A percentile compares a stretch with the other conserved stretches of the same genome.
These are phyloP conservation scores for Nicotiana noctiflora DNA, from an alignment of 257 asterid genomes.

Conservation along the genomic window DNA sequence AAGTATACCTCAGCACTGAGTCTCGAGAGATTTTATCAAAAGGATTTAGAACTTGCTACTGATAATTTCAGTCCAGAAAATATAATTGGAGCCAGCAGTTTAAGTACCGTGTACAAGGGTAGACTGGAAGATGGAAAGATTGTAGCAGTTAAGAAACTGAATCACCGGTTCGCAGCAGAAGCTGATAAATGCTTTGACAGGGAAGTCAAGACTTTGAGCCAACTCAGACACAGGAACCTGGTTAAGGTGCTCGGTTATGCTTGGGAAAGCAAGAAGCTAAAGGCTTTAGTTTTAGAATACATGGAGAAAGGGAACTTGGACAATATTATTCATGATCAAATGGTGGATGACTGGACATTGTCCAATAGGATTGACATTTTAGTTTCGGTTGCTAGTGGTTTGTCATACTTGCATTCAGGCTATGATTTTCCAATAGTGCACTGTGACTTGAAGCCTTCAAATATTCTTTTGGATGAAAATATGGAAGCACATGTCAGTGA, in stretches of 20 bases:
- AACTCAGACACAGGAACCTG: slow-evolving; percentile 60
- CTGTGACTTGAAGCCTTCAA: slow-evolving; percentile 87
- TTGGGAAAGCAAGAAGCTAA: slow-evolving; percentile 65
- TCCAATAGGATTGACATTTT: slow-evolving; percentile 44
- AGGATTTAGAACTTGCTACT: slow-evolving; percentile 51
- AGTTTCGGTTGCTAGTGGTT: slow-evolving; percentile 47
- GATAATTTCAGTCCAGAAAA: slow-evolving; percentile 46
- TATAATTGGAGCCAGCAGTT: slow-evolving; percentile 61
- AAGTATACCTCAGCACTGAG: slow-evolving; percentile 23
- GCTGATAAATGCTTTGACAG: slow-evolving; percentile 60
- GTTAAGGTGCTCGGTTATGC: slow-evolving; percentile 75
- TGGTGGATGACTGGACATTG: slow-evolving; percentile 28
- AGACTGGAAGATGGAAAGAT: slow-evolving; percentile 31
- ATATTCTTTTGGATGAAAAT: slow-evolving; percentile 52
- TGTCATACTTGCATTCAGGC: slow-evolving; percentile 69
- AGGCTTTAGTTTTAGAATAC: slow-evolving; percentile 59
- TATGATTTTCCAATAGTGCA: slow-evolving; percentile 75
- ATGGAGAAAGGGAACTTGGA: slow-evolving; percentile 90
- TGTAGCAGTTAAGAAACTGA: slow-evolving; percentile 63
- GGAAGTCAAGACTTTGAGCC: slow-evolving; percentile 57
- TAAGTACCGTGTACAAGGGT: slow-evolving; percentile 77
- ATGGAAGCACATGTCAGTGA: slow-evolving; percentile 69
- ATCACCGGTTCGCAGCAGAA: slow-evolving; percentile 47
- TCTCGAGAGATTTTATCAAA: slow-evolving; percentile 44
- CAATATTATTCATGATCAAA: slow-evolving; percentile 30